Evolutionary conservation across 495 filamentous ascomycete species (phyloP).

Genomic region (Neurospora sp.): DNA sequence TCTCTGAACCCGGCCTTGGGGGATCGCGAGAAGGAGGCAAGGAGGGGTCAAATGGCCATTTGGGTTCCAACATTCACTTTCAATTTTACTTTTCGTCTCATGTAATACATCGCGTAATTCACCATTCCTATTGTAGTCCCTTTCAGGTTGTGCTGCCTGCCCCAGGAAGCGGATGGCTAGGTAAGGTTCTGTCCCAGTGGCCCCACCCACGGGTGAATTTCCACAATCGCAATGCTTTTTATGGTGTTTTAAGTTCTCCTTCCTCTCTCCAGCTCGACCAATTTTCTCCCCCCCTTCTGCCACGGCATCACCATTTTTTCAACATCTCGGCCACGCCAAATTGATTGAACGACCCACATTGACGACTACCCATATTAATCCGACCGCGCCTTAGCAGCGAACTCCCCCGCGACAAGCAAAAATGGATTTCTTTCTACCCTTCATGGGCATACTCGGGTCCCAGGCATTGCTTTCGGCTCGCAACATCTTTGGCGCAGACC

Average conservation of each 20-base stretch:
- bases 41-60: neutral
- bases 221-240: neutral
- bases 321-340: neutral
- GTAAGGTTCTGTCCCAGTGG: neutral
- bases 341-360: neutral
- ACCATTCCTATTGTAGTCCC: neutral
- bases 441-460: neutral
- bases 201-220: neutral
- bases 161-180: neutral
- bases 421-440: neutral
- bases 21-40: neutral
- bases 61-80: neutral
- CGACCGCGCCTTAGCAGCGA: neutral
- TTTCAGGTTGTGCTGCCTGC: neutral
- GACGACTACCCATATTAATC: neutral
- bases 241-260: no score
- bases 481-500: neutral
- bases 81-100: neutral
- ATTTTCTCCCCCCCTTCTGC: neutral
- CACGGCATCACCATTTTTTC: neutral
- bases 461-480: neutral
- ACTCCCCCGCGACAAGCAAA: neutral
- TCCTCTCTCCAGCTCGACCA: neutral
- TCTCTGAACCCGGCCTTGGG: neutral
- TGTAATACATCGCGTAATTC: no score